Evolutionary conservation across 768 basidiomycete genomes (phyloP), one percentile per base, ranked within the genome.

Genomic region (Pleurotus tuoliensis): DNA sequence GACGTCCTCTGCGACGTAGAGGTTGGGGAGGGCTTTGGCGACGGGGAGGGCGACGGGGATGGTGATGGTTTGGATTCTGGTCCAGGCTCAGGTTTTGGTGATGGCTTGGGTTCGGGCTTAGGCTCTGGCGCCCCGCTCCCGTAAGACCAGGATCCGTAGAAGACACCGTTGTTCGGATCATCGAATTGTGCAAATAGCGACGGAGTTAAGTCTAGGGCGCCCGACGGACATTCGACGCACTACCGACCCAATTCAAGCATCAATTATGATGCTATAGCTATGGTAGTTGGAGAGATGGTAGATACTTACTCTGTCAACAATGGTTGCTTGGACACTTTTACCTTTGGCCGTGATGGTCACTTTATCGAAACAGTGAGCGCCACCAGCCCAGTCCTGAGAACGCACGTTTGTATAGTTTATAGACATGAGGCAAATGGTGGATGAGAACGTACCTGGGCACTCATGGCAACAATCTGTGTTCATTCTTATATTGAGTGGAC

Each of bases 151-250:
- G 61, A 58, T 2, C 76, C 76, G 22, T 66, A 56, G 18, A 82
- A 53, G 12, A 71, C 66, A 37, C 80, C 80, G 4, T 60, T 53
- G 13, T 44, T 50, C 11, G 66, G 47, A 18, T 67, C 58, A 1
- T 67, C 79, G 55, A 82, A 76, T 61, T 63, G 66, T 3, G 64
- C 3, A 62, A 82, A 82, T n/a, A 84, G 73, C 13, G 71, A 72
- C 1, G 65, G 60, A 5, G 76, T 77, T 16, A 82, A 61, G 63
- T 84, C 83, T 16, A 84, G 71, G 43, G 72, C 76, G 38, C 71
- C 73, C 2, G 38, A 47, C 0, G 63, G 53, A 66, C 81, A 81
- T 4, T 65, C 66, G 20, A 58, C 58, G 62, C 80, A 81, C 79
- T 79, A 27, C 3, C n/a, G 16, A 25, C 5, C 24, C 24, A 56